Base-by-base conservation (phyloP, 192 early-diverging fungal species). In the Spinellus fusiger region DNA sequence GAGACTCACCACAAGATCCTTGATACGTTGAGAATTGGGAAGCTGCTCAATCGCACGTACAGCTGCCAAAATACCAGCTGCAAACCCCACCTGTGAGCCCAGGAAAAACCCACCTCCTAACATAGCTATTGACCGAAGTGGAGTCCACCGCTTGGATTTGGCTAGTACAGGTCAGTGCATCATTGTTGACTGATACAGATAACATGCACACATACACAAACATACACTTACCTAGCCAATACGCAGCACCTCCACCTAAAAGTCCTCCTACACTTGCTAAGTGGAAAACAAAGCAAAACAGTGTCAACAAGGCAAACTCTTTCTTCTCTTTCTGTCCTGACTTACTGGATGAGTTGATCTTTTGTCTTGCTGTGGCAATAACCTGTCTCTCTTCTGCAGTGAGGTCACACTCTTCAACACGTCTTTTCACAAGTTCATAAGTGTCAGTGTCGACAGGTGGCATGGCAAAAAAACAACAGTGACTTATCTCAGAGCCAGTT, bases 21-120 rank as follows among this genome's bases (percentile, higher is more conserved):
- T 61, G 10, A 73, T 44, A 16, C 61, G 47, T 46, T 72, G 51
- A 49, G 65, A 56, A 46, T 68, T 56, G 6, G 65, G 65, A 26
- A 73, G 26, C 7, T 54, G 25, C 18, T 68, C 62, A 31, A 73
- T 73, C 3, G 66, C 56, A 8, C 51, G 53, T 10, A 73, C 57
- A 18, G 66, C 62, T 16, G 66, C 56, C 25, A 68, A 34, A 16
- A 61, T 61, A 1, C 71, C 71, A 5, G 71, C 56, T 15, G 68
- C 52, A 2, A 73, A 34, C 13, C 71, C 71, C 29, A 73, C 57
- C 56, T 73, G 71, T 13, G 65, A 56, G 4, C 71, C 71, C 29
- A 73, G 38, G 12, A 73, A n/a, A 49, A 73, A 68, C 9, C 61
- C 65, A 32, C 71, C 66, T 27, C 61, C 71, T 16, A 61, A 48